Evolutionary conservation across 139 green algal genomes (phyloP), one percentile per base, ranked within the genome.

Genomic region (Diplosphaera chodatii): DNA sequence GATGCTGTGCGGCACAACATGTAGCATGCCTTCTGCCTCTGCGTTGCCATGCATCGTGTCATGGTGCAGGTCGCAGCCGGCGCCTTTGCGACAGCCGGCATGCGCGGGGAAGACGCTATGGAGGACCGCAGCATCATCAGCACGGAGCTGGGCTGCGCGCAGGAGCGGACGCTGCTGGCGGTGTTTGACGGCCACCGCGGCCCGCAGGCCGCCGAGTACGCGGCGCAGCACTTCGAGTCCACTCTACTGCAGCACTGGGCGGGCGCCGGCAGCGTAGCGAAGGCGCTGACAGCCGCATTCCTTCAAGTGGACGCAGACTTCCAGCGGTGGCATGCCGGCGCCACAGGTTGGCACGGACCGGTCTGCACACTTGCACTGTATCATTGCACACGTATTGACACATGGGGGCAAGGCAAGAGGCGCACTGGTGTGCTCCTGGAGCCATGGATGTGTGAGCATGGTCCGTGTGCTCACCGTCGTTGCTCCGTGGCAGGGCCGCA

Each of bases 111-210:
- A 15, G 81, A 89, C 75, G 77, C 63, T 32, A 96, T 96, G 91
- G 92, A 97, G 70, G 92, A 97, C 70, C 33, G 85, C 15, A 75
- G 89, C 66, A 28, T 90, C 15, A 67, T 94, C 3, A 41, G 22
- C n/a, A 32, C 64, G 8, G 18, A 21, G n/a, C 18, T 75, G n/a
- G 62, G n/a, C 2, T 21, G 8, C 22, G 15, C 25, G 21, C 5
- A 0, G 20, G 3, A 37, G 8, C 32, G n/a, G 40, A 48, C 33
- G 6, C 22, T 91, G 22, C 62, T 88, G 28, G 91, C 74, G 2
- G 84, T 97, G 15, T 96, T 95, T 82, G 92, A 97, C 67, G 92
- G 92, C 13, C 92, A 97, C 83, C 69, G 89, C 27, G 80, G 82
- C 1, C 10, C 29, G 22, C 40, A 77, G 37, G 83, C 85, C 1